A percentile compares a stretch with the other conserved stretches of the same genome.
phyloP scores from a whole-genome alignment of 768 basidiomycete genomes.

The Psilocybe tampanensis region DNA sequence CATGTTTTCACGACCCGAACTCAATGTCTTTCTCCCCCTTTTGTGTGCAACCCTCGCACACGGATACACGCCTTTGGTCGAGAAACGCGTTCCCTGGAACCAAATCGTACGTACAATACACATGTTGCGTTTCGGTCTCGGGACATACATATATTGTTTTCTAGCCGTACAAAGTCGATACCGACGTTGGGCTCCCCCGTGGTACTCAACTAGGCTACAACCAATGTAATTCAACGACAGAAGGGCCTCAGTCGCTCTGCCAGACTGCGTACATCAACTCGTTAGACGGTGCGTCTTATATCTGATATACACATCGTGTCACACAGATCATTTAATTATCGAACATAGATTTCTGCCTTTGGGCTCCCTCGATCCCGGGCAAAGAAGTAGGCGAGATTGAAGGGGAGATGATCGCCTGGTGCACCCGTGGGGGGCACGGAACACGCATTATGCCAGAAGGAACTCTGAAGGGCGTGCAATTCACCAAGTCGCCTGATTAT shows the following conservation, averaged over 20 bases:
- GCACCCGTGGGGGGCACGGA: constrained; percentile 69
- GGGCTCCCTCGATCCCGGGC: constrained; percentile 56
- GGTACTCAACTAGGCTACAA: constrained; percentile 67
- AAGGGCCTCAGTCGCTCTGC: constrained; percentile 57
- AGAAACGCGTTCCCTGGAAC: too few relatives aligned
- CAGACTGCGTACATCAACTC: constrained; percentile 64
- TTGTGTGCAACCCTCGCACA: too few relatives aligned
- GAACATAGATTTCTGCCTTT: constrained; percentile 67
- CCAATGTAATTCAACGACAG: constrained; percentile 68
- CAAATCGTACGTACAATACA: too few relatives aligned
- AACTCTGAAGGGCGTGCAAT: constrained; percentile 66
- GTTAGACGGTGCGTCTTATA: constrained; percentile 41
- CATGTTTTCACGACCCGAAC: too few relatives aligned
- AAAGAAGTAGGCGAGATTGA: constrained; percentile 69
- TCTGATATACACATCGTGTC: not conserved
- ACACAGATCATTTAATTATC: not conserved
- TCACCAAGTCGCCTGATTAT: constrained; percentile 62
- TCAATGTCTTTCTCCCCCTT: too few relatives aligned
- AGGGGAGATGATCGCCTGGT: constrained; percentile 77
- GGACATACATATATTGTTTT: not conserved
- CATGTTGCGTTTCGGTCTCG: too few relatives aligned
- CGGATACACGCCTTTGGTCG: too few relatives aligned
- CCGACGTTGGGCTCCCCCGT: constrained; percentile 32
- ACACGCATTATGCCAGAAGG: constrained; percentile 71
- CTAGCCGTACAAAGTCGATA: constrained; percentile 40